Percentiles rank a stretch among this genome's conserved stretches.
These are phyloP conservation scores for Cercospora berteroae DNA, from an alignment of 2,329 filamentous ascomycete species.

Conservation along the genomic window DNA sequence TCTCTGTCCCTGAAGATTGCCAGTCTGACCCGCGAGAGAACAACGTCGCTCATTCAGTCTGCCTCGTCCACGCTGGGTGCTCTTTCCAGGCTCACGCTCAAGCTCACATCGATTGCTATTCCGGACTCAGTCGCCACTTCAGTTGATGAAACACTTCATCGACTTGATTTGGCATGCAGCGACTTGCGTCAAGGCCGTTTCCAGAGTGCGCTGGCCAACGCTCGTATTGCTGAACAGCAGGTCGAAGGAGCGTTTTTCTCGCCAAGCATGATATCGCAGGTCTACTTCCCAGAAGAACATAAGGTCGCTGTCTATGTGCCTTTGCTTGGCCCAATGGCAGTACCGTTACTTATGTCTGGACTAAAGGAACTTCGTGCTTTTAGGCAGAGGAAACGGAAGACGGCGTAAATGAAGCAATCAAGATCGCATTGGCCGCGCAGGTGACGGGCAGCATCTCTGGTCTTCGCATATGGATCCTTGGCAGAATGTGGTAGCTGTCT, in stretches of 20 bases:
- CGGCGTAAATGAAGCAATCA: not conserved
- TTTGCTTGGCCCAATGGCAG: conserved; percentile 82
- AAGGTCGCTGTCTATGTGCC: conserved; percentile 96
- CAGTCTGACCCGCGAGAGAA: conserved; percentile 79
- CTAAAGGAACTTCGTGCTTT: conserved; percentile 9
- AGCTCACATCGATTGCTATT: conserved; percentile 86
- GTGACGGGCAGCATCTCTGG: not conserved
- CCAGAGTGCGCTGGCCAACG: conserved; percentile 70
- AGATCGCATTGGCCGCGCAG: not conserved
- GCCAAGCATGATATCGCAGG: conserved; percentile 94
- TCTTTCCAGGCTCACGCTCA: conserved; percentile 77
- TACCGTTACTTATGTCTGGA: conserved; percentile 73
- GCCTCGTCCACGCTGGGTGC: conserved; percentile 94
- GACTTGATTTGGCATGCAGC: conserved; percentile 74
- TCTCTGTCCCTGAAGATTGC: conserved; percentile 83
- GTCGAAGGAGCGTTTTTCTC: conserved; percentile 96
- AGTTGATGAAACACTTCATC: conserved; percentile 73
- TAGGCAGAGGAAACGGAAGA: conserved; percentile 7
- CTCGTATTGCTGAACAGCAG: conserved; percentile 79
- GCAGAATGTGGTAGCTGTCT: not conserved
- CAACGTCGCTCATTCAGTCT: conserved; percentile 79
- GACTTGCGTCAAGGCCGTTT: conserved; percentile 62
- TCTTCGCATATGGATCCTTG: not conserved
- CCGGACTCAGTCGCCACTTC: conserved; percentile 82
- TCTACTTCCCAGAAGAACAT: conserved; percentile 98